Conservation (phyloP, 2,329 filamentous ascomycete genomes). For the Ophiostoma ips region DNA sequence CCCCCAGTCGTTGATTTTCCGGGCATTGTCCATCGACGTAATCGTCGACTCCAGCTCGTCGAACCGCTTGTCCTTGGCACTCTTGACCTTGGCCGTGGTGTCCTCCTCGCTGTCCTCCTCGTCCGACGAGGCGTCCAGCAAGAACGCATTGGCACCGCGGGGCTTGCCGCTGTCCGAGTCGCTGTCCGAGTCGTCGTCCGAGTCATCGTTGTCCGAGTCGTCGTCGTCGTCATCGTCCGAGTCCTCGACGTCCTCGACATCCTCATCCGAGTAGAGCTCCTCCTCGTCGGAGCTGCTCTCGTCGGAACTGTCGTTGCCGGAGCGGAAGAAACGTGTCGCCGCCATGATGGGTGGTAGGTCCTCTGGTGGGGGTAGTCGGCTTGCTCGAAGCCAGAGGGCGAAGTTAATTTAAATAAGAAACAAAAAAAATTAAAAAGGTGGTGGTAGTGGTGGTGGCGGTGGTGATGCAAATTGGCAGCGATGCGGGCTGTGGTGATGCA, state of each 20-base stretch:
- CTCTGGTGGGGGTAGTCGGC: neutral
- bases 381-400: too few relatives aligned
- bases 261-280: slow-evolving; percentile 76
- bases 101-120: slow-evolving; percentile 80
- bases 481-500: neutral
- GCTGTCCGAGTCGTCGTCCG: slow-evolving; percentile 38
- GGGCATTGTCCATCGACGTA: slow-evolving; percentile 83
- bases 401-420: too few relatives aligned
- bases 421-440: neutral
- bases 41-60: slow-evolving; percentile 88
- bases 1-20: slow-evolving; percentile 97
- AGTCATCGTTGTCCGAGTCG: slow-evolving; percentile 48
- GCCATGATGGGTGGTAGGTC: slow-evolving; percentile 39
- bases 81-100: slow-evolving; percentile 76
- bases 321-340: slow-evolving; percentile 85
- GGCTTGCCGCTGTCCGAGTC: slow-evolving; percentile 46
- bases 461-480: neutral
- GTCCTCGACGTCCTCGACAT: slow-evolving; percentile 31
- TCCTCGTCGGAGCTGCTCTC: slow-evolving; percentile 95
- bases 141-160: slow-evolving; percentile 68
- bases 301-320: slow-evolving; percentile 81
- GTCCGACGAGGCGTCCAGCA: slow-evolving; percentile 55
- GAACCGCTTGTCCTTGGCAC: slow-evolving; percentile 91
- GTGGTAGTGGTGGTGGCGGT: neutral
- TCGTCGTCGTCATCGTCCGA: slow-evolving; percentile 38